Conservation (phyloP, 1,139 yeast genomes). For the Zygotorulaspora mrakii region DNA sequence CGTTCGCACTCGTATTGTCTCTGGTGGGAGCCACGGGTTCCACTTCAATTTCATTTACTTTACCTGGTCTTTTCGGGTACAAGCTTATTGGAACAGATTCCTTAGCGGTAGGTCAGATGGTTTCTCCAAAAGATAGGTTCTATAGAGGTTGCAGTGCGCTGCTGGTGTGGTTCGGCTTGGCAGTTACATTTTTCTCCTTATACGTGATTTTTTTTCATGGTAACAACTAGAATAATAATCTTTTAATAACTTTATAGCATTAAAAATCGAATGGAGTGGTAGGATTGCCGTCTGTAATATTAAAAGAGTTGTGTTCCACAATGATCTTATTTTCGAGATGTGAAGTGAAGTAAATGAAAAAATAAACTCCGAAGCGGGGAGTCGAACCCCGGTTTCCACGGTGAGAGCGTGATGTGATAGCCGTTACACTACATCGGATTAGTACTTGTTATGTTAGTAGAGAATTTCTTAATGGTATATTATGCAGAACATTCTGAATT, state of each 20-base stretch:
- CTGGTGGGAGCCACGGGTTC: slow-evolving; percentile 95
- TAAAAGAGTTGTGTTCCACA: not conserved
- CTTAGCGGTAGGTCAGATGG: slow-evolving; percentile 29
- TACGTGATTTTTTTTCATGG: slow-evolving; percentile 52
- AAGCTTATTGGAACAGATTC: slow-evolving; percentile 49
- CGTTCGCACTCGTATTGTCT: slow-evolving; percentile 81
- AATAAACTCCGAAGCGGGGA: slow-evolving; percentile 46
- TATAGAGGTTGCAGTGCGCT: slow-evolving; percentile 58
- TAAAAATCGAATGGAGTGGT: not conserved
- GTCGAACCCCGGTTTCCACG: slow-evolving; percentile 49
- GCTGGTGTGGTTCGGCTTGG: slow-evolving; percentile 67
- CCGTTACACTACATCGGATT: slow-evolving; percentile 41
- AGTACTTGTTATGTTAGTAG: slow-evolving; percentile 1
- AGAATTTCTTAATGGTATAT: not conserved
- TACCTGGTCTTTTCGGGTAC: slow-evolving; percentile 88
- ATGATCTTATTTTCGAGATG: too few species aligned
- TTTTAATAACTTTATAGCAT: too few species aligned
- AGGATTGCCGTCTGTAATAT: not conserved
- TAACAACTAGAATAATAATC: slow-evolving; percentile 1
- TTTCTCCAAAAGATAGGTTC: slow-evolving; percentile 35
- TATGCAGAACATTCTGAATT: too few species aligned
- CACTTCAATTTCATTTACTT: slow-evolving; percentile 83
- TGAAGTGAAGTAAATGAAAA: slow-evolving; percentile 10
- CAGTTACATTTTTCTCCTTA: slow-evolving; percentile 74
- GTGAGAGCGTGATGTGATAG: slow-evolving; percentile 41